These are phyloP conservation scores for Spirogloea muscicola DNA, from an alignment of 139 green algal species.

Conservation along the genomic window DNA sequence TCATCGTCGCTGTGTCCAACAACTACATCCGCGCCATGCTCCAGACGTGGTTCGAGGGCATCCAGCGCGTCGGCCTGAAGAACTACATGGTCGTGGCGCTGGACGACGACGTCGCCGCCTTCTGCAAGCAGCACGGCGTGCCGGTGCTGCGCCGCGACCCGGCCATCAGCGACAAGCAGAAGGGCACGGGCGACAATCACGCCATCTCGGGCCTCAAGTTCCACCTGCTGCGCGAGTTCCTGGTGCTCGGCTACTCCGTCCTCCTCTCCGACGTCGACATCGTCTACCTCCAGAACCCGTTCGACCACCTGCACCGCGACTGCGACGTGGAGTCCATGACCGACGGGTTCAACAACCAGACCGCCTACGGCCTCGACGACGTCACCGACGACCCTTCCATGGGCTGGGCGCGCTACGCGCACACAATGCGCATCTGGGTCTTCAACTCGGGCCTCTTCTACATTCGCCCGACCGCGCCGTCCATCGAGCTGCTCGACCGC, in stretches of 20 bases:
- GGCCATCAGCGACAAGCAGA: conserved; percentile 46
- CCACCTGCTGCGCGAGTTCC: conserved; percentile 79
- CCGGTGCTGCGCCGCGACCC: conserved; percentile 38
- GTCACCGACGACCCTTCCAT: conserved; percentile 80
- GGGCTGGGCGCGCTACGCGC: conserved; percentile 75
- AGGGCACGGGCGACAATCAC: conserved; percentile 49
- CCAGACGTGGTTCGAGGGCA: conserved; percentile 45
- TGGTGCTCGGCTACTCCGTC: conserved; percentile 79
- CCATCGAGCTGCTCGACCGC: conserved; percentile 20
- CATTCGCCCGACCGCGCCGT: conserved; percentile 12
- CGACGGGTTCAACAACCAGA: conserved; percentile 74
- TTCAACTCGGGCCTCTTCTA: conserved; percentile 50
- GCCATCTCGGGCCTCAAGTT: conserved; percentile 68
- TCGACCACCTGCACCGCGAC: conserved; percentile 34
- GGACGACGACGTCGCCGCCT: conserved; percentile 63
- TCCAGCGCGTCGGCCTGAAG: conserved; percentile 53
- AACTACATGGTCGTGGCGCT: conserved; percentile 92
- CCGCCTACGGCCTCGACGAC: conserved; percentile 80
- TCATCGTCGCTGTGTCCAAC: conserved; percentile 87
- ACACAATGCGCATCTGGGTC: conserved; percentile 47
- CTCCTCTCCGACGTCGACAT: conserved; percentile 93
- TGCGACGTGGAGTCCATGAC: conserved; percentile 60
- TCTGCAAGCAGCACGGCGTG: conserved; percentile 41
- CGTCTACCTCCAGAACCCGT: conserved; percentile 60
- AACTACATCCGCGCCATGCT: conserved; percentile 64